Conservation (phyloP, 106 monocot species). For the Allium cepa region DNA sequence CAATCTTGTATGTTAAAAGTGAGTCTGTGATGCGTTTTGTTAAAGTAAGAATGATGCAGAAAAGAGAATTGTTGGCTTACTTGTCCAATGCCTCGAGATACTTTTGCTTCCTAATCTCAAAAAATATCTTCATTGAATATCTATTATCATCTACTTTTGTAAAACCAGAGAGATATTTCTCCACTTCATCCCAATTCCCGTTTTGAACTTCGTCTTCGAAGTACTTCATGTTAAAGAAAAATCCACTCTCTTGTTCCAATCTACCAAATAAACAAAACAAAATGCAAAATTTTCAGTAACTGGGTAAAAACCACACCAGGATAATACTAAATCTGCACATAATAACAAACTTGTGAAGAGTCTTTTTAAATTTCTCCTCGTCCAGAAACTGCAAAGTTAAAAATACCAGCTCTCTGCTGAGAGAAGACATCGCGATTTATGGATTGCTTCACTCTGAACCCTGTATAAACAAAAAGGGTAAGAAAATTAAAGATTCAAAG, state of each 20-base stretch:
- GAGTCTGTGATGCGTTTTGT: no score
- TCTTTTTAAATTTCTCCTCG: conserved; percentile 52
- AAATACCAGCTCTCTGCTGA: conserved; percentile 44
- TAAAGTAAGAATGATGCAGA: no score
- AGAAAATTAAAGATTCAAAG: background rate
- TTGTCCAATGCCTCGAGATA: conserved; percentile 70
- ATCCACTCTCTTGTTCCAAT: conserved; percentile 70
- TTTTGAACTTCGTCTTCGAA: conserved; percentile 53
- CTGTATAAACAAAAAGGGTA: background rate
- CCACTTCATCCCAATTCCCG: conserved; percentile 72
- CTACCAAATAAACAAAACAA: conserved; percentile 18
- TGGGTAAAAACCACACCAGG: no score
- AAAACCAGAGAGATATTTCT: conserved; percentile 63
- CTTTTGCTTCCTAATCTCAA: conserved; percentile 66
- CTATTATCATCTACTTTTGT: conserved; percentile 68
- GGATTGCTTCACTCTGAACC: background rate
- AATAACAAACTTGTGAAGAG: conserved; percentile 38
- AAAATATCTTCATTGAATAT: conserved; percentile 72
- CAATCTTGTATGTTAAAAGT: no score
- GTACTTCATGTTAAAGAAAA: conserved; percentile 73
- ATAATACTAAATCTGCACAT: no score
- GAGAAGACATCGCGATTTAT: conserved; percentile 26
- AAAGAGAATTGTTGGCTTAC: conserved; percentile 8
- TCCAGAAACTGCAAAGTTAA: conserved; percentile 48
- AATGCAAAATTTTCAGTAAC: no score